Conservation (phyloP, 164 flowering plant species). For the Warburgia ugandensis region DNA sequence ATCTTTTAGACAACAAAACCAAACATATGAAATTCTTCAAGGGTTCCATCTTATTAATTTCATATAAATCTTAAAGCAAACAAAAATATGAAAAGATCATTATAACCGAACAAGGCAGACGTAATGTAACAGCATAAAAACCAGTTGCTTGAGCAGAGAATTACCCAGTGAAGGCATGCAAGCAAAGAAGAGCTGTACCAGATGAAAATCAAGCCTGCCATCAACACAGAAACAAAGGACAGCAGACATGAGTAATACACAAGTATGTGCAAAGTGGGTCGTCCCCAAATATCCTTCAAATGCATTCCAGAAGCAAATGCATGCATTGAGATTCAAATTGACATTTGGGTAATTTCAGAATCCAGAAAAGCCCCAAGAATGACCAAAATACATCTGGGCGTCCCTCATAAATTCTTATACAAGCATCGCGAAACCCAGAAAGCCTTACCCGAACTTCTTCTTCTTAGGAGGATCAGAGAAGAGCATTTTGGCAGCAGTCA, state of each 20-base stretch:
- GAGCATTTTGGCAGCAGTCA: constrained; percentile 72
- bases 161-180: constrained; percentile 94
- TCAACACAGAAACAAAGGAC: constrained; percentile 2
- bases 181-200: constrained; percentile 79
- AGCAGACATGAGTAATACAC: background rate
- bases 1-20: constrained; percentile 13
- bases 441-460: constrained; percentile 68
- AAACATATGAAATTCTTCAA: constrained; percentile 6
- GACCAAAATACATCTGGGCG: background rate
- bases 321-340: background rate
- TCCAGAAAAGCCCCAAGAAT: background rate
- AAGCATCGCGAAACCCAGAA: background rate
- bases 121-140: background rate
- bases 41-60: background rate
- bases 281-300: background rate
- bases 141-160: background rate
- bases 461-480: constrained; percentile 51
- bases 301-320: background rate
- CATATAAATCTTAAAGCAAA: background rate
- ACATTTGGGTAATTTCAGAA: background rate
- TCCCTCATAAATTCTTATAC: background rate
- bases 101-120: background rate
- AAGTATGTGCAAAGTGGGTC: too few relatives aligned
- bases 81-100: background rate
- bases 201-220: constrained; percentile 85